Evolutionary conservation across 148 eudicot species (phyloP), one percentile per base, ranked within the genome.

Genomic region (Chenopodium suecicum): DNA sequence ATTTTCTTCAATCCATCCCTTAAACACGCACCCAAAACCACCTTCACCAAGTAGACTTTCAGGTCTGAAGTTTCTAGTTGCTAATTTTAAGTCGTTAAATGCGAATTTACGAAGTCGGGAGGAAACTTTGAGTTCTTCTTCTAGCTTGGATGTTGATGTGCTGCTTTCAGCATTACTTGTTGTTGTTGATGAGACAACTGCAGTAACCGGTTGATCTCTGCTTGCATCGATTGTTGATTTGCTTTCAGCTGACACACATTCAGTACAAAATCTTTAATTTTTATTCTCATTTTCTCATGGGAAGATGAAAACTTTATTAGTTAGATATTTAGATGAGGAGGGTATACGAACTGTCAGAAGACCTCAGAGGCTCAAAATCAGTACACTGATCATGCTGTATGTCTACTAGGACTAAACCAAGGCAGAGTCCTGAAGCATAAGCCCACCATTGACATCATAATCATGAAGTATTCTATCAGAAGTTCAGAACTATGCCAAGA

Each of bases 41-140:
- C 95, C 95, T 78, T 92, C 91, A 74, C 93, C 95, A 70, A 92
- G 89, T 76, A 92, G 89, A 89, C 91, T 90, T 69, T 92, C 93
- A 0, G 95, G 95, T 84, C 95, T 90, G 78, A 92, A 90, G 75
- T 90, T 92, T 78, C 95, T 86, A 62, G 95, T 92, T 77, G 95
- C 89, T 82, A 86, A 74, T 76, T 92, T 92, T 70, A 92, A 86
- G 82, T 92, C 95, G 83, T 88, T 90, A 80, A 92, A 92, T 52
- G 88, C 62, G 72, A 92, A 92, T 82, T 92, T 92, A 65, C 88
- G 86, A 84, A 92, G 93, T 65, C 91, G 87, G 50, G 91, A 90
- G 46, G 95, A 84, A 64, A 92, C 86, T 87, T 90, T 92, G 77
- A 92, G 90, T 73, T 90, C 92, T 85, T 91, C 93, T 89, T 90